phyloP scores from a whole-genome alignment of 345 rosid species.

The Noccaea caerulescens region DNA sequence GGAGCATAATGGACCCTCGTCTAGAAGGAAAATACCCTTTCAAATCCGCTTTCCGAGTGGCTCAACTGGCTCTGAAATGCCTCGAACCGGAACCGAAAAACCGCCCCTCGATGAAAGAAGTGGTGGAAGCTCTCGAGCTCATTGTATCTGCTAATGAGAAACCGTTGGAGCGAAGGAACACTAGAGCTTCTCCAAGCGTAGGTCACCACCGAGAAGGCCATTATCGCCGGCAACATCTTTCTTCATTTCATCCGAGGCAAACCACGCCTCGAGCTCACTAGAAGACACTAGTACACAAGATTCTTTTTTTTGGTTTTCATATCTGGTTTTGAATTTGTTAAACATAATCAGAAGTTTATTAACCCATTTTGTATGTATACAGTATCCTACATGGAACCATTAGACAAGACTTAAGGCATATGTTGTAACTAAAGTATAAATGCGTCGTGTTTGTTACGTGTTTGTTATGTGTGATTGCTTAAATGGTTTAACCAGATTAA shows the following conservation, averaged over 20 bases:
- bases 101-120: slow-evolving; percentile 91
- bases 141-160: slow-evolving; percentile 59
- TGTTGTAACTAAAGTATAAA: slow-evolving; percentile 5
- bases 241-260: slow-evolving; percentile 56
- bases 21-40: slow-evolving; percentile 85
- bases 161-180: slow-evolving; percentile 56
- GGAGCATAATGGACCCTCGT: slow-evolving; percentile 66
- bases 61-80: slow-evolving; percentile 74
- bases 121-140: slow-evolving; percentile 65
- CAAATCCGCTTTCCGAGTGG: slow-evolving; percentile 64
- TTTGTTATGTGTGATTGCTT: background rate
- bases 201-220: slow-evolving; percentile 44
- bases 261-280: slow-evolving; percentile 36
- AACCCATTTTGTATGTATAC: slow-evolving; percentile 7
- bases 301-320: slow-evolving; percentile 36
- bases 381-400: background rate
- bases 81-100: slow-evolving; percentile 67
- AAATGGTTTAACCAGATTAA: background rate
- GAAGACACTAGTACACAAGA: slow-evolving; percentile 25
- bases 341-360: background rate
- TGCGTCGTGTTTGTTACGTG: slow-evolving; percentile 20
- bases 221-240: slow-evolving; percentile 53
- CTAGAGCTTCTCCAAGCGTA: slow-evolving; percentile 41
- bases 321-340: slow-evolving; percentile 25
- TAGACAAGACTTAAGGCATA: slow-evolving; percentile 18